These are phyloP conservation scores for Pistacia atlantica DNA, from an alignment of 345 rosid genomes.

Conservation along the genomic window DNA sequence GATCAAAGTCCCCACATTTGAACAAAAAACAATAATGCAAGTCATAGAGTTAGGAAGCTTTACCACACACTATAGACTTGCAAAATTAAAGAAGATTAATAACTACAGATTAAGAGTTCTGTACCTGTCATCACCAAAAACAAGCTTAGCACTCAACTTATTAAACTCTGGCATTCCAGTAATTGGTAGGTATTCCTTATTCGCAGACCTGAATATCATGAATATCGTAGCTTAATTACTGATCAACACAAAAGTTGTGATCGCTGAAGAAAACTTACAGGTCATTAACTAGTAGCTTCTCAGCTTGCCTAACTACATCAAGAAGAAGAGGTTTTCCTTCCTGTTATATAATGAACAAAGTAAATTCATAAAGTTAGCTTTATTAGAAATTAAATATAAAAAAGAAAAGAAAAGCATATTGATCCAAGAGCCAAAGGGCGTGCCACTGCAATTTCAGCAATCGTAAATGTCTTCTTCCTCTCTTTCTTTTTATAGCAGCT, in stretches of 20 bases:
- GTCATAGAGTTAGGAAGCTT: neutral
- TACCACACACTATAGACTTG: neutral
- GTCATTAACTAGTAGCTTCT: slow-evolving; percentile 67
- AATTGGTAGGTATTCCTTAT: slow-evolving; percentile 85
- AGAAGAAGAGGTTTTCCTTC: slow-evolving; percentile 80
- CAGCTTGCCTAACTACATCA: slow-evolving; percentile 73
- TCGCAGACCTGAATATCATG: slow-evolving; percentile 46
- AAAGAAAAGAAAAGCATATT: too few relatives aligned
- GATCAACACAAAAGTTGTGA: neutral
- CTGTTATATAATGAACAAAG: slow-evolving; percentile 48
- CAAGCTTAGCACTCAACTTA: slow-evolving; percentile 79
- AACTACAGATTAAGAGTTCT: neutral
- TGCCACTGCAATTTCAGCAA: too few relatives aligned
- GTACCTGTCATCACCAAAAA: slow-evolving; percentile 75
- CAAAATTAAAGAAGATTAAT: neutral
- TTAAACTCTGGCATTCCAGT: slow-evolving; percentile 75
- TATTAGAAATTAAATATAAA: neutral
- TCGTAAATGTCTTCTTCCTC: too few relatives aligned
- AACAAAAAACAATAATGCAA: neutral
- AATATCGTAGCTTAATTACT: slow-evolving; percentile 16
- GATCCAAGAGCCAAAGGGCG: neutral
- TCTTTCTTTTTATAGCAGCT: neutral
- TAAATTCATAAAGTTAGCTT: slow-evolving; percentile 29
- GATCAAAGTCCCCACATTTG: neutral
- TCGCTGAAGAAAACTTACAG: slow-evolving; percentile 46